Evolutionary conservation across 306 rosid genomes (phyloP), one percentile per base, ranked within the genome.

Genomic region (Potentilla sterilis): DNA sequence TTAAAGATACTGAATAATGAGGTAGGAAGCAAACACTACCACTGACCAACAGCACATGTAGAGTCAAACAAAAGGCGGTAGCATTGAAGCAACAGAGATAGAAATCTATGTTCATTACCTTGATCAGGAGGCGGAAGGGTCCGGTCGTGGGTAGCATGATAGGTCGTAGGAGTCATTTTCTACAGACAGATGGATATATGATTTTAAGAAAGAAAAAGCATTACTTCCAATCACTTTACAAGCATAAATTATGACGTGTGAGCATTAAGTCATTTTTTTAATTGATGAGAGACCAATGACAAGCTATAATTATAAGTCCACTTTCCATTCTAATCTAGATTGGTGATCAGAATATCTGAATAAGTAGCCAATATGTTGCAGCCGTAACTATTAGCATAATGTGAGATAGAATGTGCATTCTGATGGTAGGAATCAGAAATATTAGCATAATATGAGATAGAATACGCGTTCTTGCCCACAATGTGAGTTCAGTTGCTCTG

Each of bases 91-190:
- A 5, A 42, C 13, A 8, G 54, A 77, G 70, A 61, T 18, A 42
- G 40, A 32, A 75, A 67, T 9, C 72, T 49, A 9, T 61, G 40
- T 64, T 48, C 38, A 49, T 63, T 87, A 92, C 97, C 97, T 88
- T 94, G 98, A 88, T 94, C 95, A 44, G 97, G 89, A 40, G 97
- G 95, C 7, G 96, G 97, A 87, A 86, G 83, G 18, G 95, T 85
- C 81, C 86, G 79, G 86, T 41, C 80, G 83, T 94, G 96, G 55
- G 97, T 94, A 47, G 97, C 91, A 78, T 88, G 90, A 86, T 94
- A 92, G 83, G 97, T 90, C 57, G 87, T 77, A 6, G 95, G 96
- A 2, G 85, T 72, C 89, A 82, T 83, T 80, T 89, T 90, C 97
- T 94, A 78, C 85, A 80, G 42, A 75, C 61, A 62, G 77, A 70